A percentile compares a stretch with the other conserved stretches of the same genome.
phyloP scores from a whole-genome alignment of 2,329 filamentous ascomycete species.

The Monilinia laxa region DNA sequence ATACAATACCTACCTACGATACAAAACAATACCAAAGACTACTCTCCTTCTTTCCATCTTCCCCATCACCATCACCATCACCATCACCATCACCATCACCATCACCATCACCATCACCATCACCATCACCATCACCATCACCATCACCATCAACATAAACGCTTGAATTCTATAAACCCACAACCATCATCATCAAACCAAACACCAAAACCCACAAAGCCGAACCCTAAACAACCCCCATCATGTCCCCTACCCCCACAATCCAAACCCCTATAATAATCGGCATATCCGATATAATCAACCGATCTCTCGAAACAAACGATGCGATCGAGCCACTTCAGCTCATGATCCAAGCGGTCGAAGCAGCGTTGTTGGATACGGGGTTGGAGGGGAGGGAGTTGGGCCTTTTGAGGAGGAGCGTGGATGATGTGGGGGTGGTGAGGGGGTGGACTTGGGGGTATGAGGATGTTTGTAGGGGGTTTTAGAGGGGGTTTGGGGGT shows the following conservation, averaged over 20 bases:
- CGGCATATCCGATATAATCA: conserved; percentile 62
- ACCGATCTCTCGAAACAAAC: conserved; percentile 51
- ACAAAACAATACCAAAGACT: too few relatives aligned
- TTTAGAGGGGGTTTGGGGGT: background rate
- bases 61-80: too few relatives aligned
- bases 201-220: background rate
- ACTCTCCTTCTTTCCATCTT: too few relatives aligned
- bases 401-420: conserved; percentile 54
- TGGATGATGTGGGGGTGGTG: conserved; percentile 45
- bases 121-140: too few relatives aligned
- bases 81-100: too few relatives aligned
- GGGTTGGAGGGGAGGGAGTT: conserved; percentile 40
- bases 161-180: too few relatives aligned
- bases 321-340: conserved; percentile 59
- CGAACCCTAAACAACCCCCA: background rate
- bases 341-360: conserved; percentile 46
- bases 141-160: too few relatives aligned
- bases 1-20: background rate
- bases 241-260: too few relatives aligned
- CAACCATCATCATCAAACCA: too few relatives aligned
- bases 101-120: too few relatives aligned
- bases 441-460: conserved; percentile 17
- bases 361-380: background rate
- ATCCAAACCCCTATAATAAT: conserved; percentile 54
- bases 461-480: conserved; percentile 2